Percentiles rank a stretch among this genome's conserved stretches.
Conservation (phyloP, 75 land plant species). For the Adiantum capillusveneris region DNA sequence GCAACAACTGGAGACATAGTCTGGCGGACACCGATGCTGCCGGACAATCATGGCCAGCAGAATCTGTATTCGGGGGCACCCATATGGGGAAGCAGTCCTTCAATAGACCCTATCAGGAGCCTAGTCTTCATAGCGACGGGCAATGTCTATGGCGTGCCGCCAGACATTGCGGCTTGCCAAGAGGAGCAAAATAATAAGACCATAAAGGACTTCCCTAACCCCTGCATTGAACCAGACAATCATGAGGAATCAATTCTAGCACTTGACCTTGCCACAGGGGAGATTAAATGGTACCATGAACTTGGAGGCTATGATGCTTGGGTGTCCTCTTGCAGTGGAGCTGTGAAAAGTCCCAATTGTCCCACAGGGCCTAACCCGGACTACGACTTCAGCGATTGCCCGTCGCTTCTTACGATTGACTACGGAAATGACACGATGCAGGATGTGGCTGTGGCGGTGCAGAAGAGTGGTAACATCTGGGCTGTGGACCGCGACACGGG, state of each 20-base stretch:
- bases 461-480: constrained; percentile 44
- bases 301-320: constrained; percentile 36
- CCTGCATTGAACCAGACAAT: constrained; percentile 21
- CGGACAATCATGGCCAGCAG: constrained; percentile 25
- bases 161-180: constrained; percentile 23
- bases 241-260: constrained; percentile 31
- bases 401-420: constrained; percentile 30
- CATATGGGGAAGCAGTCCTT: constrained; percentile 49
- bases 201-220: constrained; percentile 18
- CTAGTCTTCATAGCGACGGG: constrained; percentile 43
- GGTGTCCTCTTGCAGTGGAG: constrained; percentile 8
- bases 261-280: constrained; percentile 31
- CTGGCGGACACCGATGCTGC: constrained; percentile 35
- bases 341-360: constrained; percentile 22
- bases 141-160: constrained; percentile 33
- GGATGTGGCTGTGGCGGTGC: constrained; percentile 33
- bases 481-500: constrained; percentile 37
- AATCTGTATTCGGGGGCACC: constrained; percentile 35
- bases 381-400: constrained; percentile 48
- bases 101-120: constrained; percentile 27
- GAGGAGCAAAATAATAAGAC: constrained; percentile 19
- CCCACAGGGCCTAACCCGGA: constrained; percentile 30
- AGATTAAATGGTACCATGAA: constrained; percentile 31
- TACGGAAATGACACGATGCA: constrained; percentile 4
- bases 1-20: constrained; percentile 18